A percentile compares a stretch with the other conserved stretches of the same genome.
Conservation (phyloP, 257 asterid genomes). For the Solanum lycopersicoides region DNA sequence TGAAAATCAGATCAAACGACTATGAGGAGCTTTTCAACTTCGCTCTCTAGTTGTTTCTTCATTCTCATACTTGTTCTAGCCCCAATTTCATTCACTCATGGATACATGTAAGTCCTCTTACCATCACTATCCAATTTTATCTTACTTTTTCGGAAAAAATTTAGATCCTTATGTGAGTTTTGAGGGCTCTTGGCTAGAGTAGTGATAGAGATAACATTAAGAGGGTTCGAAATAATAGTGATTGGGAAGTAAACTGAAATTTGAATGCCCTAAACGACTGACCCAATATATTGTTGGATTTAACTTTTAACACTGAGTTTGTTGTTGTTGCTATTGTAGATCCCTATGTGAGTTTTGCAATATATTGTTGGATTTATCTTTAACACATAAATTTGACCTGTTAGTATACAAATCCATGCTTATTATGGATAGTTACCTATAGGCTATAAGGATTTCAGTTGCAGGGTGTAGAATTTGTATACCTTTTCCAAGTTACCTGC, state of each 20-base stretch:
- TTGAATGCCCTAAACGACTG: background rate
- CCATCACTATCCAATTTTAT: background rate
- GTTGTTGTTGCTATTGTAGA: background rate
- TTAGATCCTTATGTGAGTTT: background rate
- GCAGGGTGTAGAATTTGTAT: background rate
- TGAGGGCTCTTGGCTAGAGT: background rate
- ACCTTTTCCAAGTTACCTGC: background rate
- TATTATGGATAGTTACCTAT: background rate
- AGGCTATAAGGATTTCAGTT: background rate
- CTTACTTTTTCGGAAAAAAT: background rate
- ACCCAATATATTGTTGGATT: background rate
- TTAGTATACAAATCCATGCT: background rate
- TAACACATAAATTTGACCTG: background rate
- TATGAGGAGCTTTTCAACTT: background rate
- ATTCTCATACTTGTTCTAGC: background rate
- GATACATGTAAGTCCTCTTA: constrained; percentile 2
- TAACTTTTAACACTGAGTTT: background rate
- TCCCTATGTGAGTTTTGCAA: background rate
- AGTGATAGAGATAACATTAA: background rate
- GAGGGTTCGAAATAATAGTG: background rate
- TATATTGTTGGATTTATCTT: background rate
- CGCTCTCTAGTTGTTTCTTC: background rate
- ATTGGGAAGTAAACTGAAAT: background rate
- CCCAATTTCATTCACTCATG: background rate
- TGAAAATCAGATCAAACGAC: background rate